Evolutionary conservation across 257 asterid species (phyloP).

Genomic region (Echium plantagineum): DNA sequence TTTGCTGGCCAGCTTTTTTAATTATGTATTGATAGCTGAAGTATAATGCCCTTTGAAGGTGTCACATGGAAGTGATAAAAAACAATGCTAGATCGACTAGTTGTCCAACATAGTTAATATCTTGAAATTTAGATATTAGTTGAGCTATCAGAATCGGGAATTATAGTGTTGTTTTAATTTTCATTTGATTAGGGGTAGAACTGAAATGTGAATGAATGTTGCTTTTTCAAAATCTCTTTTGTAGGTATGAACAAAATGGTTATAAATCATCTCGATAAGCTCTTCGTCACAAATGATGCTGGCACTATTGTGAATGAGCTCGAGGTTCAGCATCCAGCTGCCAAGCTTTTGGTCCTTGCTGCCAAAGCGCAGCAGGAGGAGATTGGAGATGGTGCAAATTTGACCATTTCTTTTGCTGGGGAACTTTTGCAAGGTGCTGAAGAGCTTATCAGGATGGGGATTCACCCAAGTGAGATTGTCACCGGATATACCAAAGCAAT

Average conservation of each 20-base stretch:
- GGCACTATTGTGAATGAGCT: slow-evolving; percentile 89
- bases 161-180: not conserved
- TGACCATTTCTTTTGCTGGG: slow-evolving; percentile 90
- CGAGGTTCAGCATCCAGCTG: slow-evolving; percentile 99
- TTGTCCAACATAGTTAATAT: too few species aligned
- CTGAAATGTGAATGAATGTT: not conserved
- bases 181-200: not conserved
- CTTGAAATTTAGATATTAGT: too few species aligned
- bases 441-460: slow-evolving; percentile 96
- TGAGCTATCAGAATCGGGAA: too few species aligned
- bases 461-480: slow-evolving; percentile 92
- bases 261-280: slow-evolving; percentile 90
- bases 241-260: slow-evolving; percentile 98
- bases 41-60: too few species aligned
- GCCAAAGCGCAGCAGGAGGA: slow-evolving; percentile 97
- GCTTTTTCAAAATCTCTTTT: not conserved
- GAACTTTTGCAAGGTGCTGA: slow-evolving; percentile 94
- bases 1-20: too few species aligned
- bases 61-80: too few species aligned
- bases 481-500: slow-evolving; percentile 81
- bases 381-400: slow-evolving; percentile 93
- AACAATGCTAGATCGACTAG: too few species aligned
- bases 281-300: slow-evolving; percentile 91
- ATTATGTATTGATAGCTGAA: not conserved
- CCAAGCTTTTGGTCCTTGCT: slow-evolving; percentile 88